Evolutionary conservation across 306 rosid genomes (phyloP).

Genomic region (apple (Malus domestica)): ASM211411v1 NC_041801.1:19611501-19612000

Average conservation of each 20-base stretch:
- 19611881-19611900: conserved; percentile 1
- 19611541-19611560: too few species aligned
- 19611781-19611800: conserved; percentile 22
- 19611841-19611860: not conserved
- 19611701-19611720: not conserved
- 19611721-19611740: not conserved
- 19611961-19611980: not conserved
- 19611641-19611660: not conserved
- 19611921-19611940: not conserved
- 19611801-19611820: not conserved
- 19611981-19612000: not conserved
- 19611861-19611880: not conserved
- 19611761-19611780: conserved; percentile 21
- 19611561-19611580: not conserved
- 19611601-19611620: not conserved
- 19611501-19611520: too few species aligned
- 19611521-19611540: too few species aligned
- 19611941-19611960: not conserved
- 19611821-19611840: not conserved
- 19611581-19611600: not conserved
- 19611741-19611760: not conserved
- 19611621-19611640: not conserved
- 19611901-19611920: not conserved
- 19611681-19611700: not conserved
- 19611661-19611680: not conserved